phyloP scores from a whole-genome alignment of 2,329 filamentous ascomycete species.

The Neofusicoccum cordaticola region DNA sequence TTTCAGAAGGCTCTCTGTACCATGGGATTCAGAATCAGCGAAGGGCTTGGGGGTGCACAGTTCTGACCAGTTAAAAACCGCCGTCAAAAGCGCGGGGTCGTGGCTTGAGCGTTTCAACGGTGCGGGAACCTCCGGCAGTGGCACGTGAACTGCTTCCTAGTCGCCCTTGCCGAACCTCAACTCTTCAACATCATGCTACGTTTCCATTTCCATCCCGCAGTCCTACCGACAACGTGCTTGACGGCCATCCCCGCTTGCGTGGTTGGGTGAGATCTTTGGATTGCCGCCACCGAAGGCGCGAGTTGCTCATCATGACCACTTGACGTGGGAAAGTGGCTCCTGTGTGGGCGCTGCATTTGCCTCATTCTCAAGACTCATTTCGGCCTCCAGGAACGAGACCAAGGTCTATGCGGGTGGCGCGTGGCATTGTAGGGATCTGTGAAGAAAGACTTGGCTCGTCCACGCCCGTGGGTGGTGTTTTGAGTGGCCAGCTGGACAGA shows the following conservation, averaged over 20 bases:
- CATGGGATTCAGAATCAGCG: not conserved
- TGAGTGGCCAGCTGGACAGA: too few species aligned
- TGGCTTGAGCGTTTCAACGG: not conserved
- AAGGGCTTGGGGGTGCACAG: not conserved
- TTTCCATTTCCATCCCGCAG: not conserved
- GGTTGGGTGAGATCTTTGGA: not conserved
- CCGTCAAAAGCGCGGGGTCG: not conserved
- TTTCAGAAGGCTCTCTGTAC: not conserved
- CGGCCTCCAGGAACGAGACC: too few species aligned
- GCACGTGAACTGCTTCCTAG: not conserved
- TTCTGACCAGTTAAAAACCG: not conserved
- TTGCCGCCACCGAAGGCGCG: not conserved
- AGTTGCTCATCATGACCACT: not conserved
- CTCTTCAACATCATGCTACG: not conserved
- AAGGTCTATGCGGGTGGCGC: too few species aligned
- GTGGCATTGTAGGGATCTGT: too few species aligned
- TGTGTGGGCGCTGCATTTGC: too few species aligned
- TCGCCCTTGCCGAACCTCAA: conserved; percentile 12
- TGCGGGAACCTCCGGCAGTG: not conserved
- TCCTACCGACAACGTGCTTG: not conserved
- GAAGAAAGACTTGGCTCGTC: not conserved
- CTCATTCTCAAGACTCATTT: too few species aligned
- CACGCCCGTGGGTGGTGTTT: too few species aligned
- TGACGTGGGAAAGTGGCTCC: not conserved
- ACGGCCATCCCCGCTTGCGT: not conserved